phyloP scores from a whole-genome alignment of 495 filamentous ascomycete genomes.

The Penicillium lagena region DNA sequence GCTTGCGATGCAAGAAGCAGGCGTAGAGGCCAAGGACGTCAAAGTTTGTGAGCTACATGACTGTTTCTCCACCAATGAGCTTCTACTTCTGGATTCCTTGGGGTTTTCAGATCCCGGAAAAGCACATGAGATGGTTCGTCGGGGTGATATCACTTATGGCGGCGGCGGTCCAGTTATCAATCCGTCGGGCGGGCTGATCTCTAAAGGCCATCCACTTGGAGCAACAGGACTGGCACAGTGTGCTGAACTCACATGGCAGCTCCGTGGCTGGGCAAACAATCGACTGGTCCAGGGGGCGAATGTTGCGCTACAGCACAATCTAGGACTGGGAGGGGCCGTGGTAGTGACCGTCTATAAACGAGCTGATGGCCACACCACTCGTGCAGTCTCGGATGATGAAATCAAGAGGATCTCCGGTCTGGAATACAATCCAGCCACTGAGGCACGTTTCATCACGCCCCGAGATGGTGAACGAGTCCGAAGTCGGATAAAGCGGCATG shows the following conservation, averaged over 20 bases:
- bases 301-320: constrained; percentile 84
- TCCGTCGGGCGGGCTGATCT: constrained; percentile 88
- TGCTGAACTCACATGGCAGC: constrained; percentile 92
- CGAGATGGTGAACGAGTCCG: constrained; percentile 18
- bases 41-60: constrained; percentile 92
- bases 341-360: constrained; percentile 91
- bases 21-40: constrained; percentile 59
- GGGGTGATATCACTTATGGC: constrained; percentile 88
- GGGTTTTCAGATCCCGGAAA: constrained; percentile 73
- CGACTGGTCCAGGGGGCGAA: constrained; percentile 60
- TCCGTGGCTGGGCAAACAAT: constrained; percentile 95
- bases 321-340: constrained; percentile 86
- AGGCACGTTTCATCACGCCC: constrained; percentile 73
- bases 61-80: constrained; percentile 94
- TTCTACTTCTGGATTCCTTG: constrained; percentile 81
- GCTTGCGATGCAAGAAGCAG: constrained; percentile 67
- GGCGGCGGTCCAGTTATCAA: constrained; percentile 76
- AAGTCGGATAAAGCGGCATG: constrained; percentile 16
- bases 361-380: constrained; percentile 63
- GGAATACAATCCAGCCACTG: constrained; percentile 90
- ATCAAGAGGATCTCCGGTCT: constrained; percentile 59
- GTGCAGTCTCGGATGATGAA: constrained; percentile 45
- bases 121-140: constrained; percentile 89
- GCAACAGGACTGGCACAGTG: constrained; percentile 93
- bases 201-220: constrained; percentile 92